Evolutionary conservation across 805 yeast genomes (phyloP), one percentile per base, ranked within the genome.

Genomic region (Dipodascus geniculatus): DNA sequence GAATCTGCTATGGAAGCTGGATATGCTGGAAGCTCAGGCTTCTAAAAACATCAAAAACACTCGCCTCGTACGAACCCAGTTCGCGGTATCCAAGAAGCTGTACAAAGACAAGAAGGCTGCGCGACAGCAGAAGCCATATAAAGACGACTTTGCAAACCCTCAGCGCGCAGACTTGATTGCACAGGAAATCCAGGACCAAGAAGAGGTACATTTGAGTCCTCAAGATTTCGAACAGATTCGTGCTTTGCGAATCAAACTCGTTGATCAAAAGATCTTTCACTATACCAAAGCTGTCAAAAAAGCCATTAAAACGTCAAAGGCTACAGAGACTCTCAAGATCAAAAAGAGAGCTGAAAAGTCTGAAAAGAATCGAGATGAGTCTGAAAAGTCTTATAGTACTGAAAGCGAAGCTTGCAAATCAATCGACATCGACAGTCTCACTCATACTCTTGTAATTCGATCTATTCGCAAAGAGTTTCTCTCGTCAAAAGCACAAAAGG

Each of bases 1-100:
- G 49, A 70, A 70, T 54, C 59, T 67, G 50, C 52, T 63, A 28
- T 70, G 69, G 64, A 63, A 68, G 57, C 60, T 71, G 47, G 73
- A 71, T 54, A 48, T 69, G 31, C 63, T 71, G 3, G 66, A 70
- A 57, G 61, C 70, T 19, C 66, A 59, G 57, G 62, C 67, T 4
- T 61, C 62, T n/a, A 50, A 59, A n/a, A 59, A 55, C 19, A 48
- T 42, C 16, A 23, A 57, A 28, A 54, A 54, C 17, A 52, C 68
- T 6, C 57, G 67, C 49, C 58, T 71, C 24, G 53, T 50, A 3
- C 57, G 63, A 17, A 65, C 74, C 2, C 61, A 65, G 54, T 62
- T 60, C 42, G 67, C 68, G 47, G 60, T 54, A 33, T 61, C 38
- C 55, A 64, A 52, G 53, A 58, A 31, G 50, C 44, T 17, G 42